A percentile compares a stretch with the other conserved stretches of the same genome.
These are phyloP conservation scores for Colletotrichum spinosum DNA, from an alignment of 2,329 filamentous ascomycete genomes.

Conservation along the genomic window DNA sequence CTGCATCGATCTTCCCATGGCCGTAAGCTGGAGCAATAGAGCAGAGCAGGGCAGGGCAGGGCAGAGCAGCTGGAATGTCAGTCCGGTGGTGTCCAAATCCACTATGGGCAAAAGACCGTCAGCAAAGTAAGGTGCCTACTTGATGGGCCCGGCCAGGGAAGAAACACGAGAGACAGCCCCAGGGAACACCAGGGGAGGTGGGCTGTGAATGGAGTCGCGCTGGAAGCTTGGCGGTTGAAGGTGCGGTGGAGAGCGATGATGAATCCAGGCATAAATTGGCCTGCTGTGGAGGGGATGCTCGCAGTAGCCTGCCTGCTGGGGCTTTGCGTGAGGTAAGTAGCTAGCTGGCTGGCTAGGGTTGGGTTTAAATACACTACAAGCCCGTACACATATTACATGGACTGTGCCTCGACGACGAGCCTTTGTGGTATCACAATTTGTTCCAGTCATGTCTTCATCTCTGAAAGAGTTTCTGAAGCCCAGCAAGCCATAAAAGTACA, in stretches of 20 bases:
- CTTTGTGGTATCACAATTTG: too few relatives aligned
- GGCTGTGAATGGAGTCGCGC: slow-evolving; percentile 35
- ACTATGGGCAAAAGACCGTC: not conserved
- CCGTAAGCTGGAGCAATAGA: slow-evolving; percentile 25
- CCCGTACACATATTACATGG: too few relatives aligned
- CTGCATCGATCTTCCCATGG: slow-evolving; percentile 29
- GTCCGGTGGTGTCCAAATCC: too few relatives aligned
- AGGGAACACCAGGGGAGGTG: slow-evolving; percentile 11
- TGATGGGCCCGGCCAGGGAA: too few relatives aligned
- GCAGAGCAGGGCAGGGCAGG: slow-evolving; percentile 24
- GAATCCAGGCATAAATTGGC: slow-evolving; percentile 3
- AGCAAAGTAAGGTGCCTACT: too few relatives aligned
- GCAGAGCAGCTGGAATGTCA: not conserved
- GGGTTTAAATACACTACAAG: too few relatives aligned
- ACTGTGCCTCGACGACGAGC: too few relatives aligned
- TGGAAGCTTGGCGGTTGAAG: slow-evolving; percentile 23
- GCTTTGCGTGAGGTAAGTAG: slow-evolving; percentile 8
- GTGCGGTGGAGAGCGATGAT: slow-evolving; percentile 15
- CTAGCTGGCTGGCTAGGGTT: too few relatives aligned
- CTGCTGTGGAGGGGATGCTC: not conserved
- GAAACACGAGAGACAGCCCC: too few relatives aligned
- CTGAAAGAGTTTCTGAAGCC: too few relatives aligned
- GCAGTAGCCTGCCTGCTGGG: slow-evolving; percentile 16
- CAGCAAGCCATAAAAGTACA: too few relatives aligned
- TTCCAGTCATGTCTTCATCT: too few relatives aligned